These are phyloP conservation scores for Populus ilicifolia DNA, from an alignment of 345 rosid genomes.

Conservation along the genomic window DNA sequence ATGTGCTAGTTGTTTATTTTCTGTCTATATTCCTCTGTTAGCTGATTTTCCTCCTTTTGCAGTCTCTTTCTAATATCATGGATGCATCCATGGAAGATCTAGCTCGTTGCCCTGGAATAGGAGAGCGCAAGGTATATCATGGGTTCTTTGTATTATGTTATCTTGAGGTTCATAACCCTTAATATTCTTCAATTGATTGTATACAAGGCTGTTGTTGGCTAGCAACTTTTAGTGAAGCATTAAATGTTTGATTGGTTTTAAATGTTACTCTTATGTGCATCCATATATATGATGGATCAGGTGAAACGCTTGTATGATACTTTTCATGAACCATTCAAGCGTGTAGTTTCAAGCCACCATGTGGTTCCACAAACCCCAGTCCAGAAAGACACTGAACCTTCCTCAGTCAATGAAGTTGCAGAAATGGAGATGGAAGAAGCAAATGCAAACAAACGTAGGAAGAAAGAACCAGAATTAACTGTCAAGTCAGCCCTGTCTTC, in stretches of 20 bases:
- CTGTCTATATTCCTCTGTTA: background rate
- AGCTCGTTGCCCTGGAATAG: constrained; percentile 92
- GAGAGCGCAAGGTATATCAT: constrained; percentile 75
- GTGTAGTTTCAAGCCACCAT: constrained; percentile 43
- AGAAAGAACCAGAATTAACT: constrained; percentile 56
- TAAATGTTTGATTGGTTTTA: background rate
- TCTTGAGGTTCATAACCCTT: background rate
- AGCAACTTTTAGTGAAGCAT: background rate
- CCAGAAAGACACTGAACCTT: constrained; percentile 32
- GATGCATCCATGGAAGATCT: constrained; percentile 96
- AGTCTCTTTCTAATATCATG: constrained; percentile 81
- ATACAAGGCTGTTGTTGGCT: background rate
- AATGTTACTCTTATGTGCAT: background rate
- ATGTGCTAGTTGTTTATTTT: background rate
- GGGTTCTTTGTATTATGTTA: background rate
- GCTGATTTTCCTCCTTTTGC: constrained; percentile 17
- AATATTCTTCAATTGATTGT: background rate
- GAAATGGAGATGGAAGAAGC: constrained; percentile 41
- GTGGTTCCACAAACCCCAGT: constrained; percentile 41
- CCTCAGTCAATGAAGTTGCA: constrained; percentile 33
- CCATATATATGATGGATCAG: constrained; percentile 30
- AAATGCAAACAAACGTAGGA: constrained; percentile 42
- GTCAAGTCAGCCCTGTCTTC: constrained; percentile 71
- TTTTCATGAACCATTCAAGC: constrained; percentile 94
- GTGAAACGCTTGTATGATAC: constrained; percentile 87